Base-by-base conservation (phyloP, 2,329 filamentous ascomycete genomes). In the Botrytis byssoidea region DNA sequence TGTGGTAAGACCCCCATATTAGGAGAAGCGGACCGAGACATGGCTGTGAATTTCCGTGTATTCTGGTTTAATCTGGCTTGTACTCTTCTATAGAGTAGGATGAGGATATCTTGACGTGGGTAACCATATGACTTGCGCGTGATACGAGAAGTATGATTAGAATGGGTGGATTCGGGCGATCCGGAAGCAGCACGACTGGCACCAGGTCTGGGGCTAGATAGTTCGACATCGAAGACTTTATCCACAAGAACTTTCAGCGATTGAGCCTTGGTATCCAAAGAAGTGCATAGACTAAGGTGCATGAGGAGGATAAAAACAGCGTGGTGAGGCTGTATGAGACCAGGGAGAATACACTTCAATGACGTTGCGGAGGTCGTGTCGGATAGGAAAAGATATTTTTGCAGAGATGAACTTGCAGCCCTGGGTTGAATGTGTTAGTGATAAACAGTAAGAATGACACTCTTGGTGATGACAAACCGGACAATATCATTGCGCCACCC, bases 271-370 rank as follows among this genome's bases (percentile, higher is more conserved):
- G 29, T 22, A 16, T 32, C 42, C 16, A 72, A 55, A 20, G 57
- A 29, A 35, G 37, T 48, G 61, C 73, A 74, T 5, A 57, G 64
- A n/a, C 64, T 65, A 16, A 74, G 70, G 37, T 74, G 63, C 65
- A 73, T 73, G 25, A 74, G 66, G 22, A 73, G 59, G 66, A 74
- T 74, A 22, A 74, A 59, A 1, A 74, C 9, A 35, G 73, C 73
- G 51, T 73, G 73, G 20, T 73, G 46, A 10, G 73, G 70, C 40
- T 73, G 65, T 35, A 74, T 66, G 35, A 73, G 70, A 25, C 65
- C 60, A 35, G 65, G 44, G 7, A 73, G 40, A 37, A 61, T 57
- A 59, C 60, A 73, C 51, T 55, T 57, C n/a, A 63, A 40, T 37
- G 70, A 18, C 10, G 44, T 22, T 40, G 18, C n/a, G 2, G 46